Evolutionary conservation across 1,139 yeast species (phyloP), one percentile per base, ranked within the genome.

Genomic region (Yamadazyma diddensiae): DNA sequence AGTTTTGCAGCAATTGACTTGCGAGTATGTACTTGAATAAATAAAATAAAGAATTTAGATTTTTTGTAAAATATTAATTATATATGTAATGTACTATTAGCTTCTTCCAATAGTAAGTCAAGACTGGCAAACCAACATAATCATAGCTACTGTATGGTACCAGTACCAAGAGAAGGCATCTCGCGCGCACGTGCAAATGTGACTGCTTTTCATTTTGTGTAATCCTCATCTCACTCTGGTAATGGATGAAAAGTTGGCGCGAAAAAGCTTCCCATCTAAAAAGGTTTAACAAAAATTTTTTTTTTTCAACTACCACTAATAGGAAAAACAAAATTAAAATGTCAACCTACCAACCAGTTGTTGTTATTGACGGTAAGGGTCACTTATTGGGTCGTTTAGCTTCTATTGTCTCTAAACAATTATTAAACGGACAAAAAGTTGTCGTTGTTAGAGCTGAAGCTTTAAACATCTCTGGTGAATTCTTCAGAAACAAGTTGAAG

Each of bases 331-430:
- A 22, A 22, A 12, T 12, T 35, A 69, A 65, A 57, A 86, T 85
- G 95, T 83, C 92, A 76, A 77, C 85, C 69, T 86, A 81, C 71
- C 94, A 86, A 78, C 90, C 94, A 75, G 95, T 87, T 78, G 86
- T 87, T 78, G 95, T 87, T 72, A 82, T 85, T 79, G 95, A 85
- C 77, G 95, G 94, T 79, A 90, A 92, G 88, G 98, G 97, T 72
- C 99, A 92, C 76, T 85, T 92, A 67, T 83, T 92, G 70, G 99
- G 99, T 74, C 97, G 99, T 81, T 87, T 92, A 70, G 98, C 98
- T 59, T 87, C 97, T 59, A 84, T 82, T 63, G 90, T 92, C 65
- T 96, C 99, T 71, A 92, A 92, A 83, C 97, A 92, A 79, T 73
- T 92, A 60, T 84, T 92, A 70, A 84, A 85, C 76, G 99, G 99